A percentile compares a stretch with the other conserved stretches of the same genome.
Evolutionary conservation across 2,329 filamentous ascomycete species (phyloP).

Genomic region (Paracamarosporium sp.): DNA sequence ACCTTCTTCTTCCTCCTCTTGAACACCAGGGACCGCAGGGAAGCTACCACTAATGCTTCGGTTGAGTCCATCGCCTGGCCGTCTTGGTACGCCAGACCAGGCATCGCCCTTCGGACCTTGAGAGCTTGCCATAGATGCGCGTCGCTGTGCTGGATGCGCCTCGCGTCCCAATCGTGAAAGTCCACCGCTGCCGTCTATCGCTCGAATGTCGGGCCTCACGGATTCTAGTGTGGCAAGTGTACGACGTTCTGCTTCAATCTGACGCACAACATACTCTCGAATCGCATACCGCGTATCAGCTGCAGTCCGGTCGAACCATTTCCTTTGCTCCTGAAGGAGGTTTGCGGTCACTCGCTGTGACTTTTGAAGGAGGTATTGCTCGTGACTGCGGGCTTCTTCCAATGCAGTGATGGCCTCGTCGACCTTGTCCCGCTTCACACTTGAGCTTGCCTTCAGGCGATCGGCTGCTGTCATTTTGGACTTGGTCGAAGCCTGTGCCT

Average conservation of each 20-base stretch:
- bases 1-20: constrained; percentile 67
- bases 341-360: constrained; percentile 89
- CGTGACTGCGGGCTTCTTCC: constrained; percentile 84
- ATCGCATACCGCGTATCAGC: constrained; percentile 84
- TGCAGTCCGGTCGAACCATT: constrained; percentile 88
- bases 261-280: constrained; percentile 88
- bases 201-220: constrained; percentile 88
- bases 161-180: constrained; percentile 90
- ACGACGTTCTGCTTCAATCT: constrained; percentile 94
- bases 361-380: constrained; percentile 82
- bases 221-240: constrained; percentile 92
- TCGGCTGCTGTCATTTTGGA: constrained; percentile 87
- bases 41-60: constrained; percentile 79
- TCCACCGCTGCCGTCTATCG: constrained; percentile 89
- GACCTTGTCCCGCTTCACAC: constrained; percentile 91
- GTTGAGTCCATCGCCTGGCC: constrained; percentile 74
- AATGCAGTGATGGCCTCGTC: constrained; percentile 94
- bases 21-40: constrained; percentile 61
- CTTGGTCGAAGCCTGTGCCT: constrained; percentile 85
- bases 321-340: constrained; percentile 83
- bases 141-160: constrained; percentile 76
- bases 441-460: constrained; percentile 83
- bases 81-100: constrained; percentile 91
- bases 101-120: constrained; percentile 98
- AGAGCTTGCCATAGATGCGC: constrained; percentile 80